phyloP scores from a whole-genome alignment of 192 early-diverging fungal genomes.

The Rhizophlyctis rosea region DNA sequence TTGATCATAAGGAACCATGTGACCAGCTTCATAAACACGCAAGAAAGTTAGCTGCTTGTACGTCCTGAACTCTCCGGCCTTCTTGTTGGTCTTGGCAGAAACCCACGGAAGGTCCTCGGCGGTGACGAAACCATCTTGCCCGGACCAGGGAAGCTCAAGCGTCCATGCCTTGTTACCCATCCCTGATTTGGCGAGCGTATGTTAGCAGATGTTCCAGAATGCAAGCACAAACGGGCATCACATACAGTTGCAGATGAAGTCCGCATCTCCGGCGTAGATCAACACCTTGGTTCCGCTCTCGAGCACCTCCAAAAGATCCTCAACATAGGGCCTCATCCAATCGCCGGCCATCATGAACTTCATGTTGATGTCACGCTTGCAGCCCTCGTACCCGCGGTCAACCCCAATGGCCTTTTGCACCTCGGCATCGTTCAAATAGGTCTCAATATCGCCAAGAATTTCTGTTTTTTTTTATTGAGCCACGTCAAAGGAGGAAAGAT shows the following conservation, averaged over 20 bases:
- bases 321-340: slow-evolving; percentile 83
- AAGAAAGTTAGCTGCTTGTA: slow-evolving; percentile 79
- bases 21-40: slow-evolving; percentile 60
- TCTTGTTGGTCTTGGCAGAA: slow-evolving; percentile 52
- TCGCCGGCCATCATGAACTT: slow-evolving; percentile 81
- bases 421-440: slow-evolving; percentile 73
- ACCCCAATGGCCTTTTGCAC: slow-evolving; percentile 76
- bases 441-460: slow-evolving; percentile 74
- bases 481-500: not conserved
- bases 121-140: slow-evolving; percentile 63
- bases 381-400: slow-evolving; percentile 70
- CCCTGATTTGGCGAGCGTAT: too few relatives aligned
- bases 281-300: slow-evolving; percentile 78
- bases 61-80: slow-evolving; percentile 65
- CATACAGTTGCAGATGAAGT: slow-evolving; percentile 91
- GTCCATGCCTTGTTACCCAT: slow-evolving; percentile 91
- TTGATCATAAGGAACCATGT: slow-evolving; percentile 85
- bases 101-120: slow-evolving; percentile 72
- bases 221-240: slow-evolving; percentile 29
- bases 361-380: slow-evolving; percentile 79
- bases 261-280: slow-evolving; percentile 90
- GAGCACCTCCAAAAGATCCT: slow-evolving; percentile 55
- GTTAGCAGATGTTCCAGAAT: slow-evolving; percentile 4
- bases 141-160: slow-evolving; percentile 79
- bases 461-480: too few relatives aligned